phyloP scores from a whole-genome alignment of 345 rosid species.

The Euphorbia peplus region DNA sequence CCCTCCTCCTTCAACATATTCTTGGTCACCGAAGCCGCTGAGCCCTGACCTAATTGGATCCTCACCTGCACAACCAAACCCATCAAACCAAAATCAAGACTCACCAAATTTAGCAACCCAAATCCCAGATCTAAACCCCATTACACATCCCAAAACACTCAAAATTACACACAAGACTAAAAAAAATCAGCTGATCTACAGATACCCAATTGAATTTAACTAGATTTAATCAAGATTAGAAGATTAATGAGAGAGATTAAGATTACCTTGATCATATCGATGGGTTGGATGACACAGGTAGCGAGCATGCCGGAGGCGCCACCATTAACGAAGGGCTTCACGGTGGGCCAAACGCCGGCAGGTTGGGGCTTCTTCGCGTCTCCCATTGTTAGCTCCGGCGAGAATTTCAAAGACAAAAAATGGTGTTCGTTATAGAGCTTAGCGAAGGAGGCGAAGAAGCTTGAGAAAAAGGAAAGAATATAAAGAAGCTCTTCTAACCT shows the following conservation, averaged over 20 bases:
- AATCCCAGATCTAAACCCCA: slow-evolving; percentile 41
- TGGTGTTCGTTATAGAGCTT: background rate
- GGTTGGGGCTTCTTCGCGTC: slow-evolving; percentile 66
- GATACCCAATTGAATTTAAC: background rate
- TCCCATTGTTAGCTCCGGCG: slow-evolving; percentile 20
- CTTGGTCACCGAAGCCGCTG: slow-evolving; percentile 68
- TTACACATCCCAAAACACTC: slow-evolving; percentile 7
- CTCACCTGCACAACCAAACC: slow-evolving; percentile 62
- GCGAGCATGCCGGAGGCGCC: slow-evolving; percentile 99
- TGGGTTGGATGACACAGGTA: slow-evolving; percentile 95
- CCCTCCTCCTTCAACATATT: slow-evolving; percentile 88
- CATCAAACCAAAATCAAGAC: slow-evolving; percentile 16
- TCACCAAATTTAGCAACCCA: background rate
- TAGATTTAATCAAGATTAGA: too few relatives aligned
- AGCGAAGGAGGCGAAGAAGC: slow-evolving; percentile 3
- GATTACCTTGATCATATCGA: slow-evolving; percentile 96
- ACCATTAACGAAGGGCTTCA: slow-evolving; percentile 93
- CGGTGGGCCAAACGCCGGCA: slow-evolving; percentile 66
- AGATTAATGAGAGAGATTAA: background rate
- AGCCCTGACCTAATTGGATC: slow-evolving; percentile 96
- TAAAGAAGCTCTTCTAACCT: background rate
- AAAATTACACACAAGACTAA: background rate
- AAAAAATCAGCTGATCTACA: slow-evolving; percentile 1
- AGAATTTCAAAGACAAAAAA: background rate
- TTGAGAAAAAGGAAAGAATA: background rate